phyloP scores from a whole-genome alignment of 495 filamentous ascomycete species.

The Coniosporium apollinis region DNA sequence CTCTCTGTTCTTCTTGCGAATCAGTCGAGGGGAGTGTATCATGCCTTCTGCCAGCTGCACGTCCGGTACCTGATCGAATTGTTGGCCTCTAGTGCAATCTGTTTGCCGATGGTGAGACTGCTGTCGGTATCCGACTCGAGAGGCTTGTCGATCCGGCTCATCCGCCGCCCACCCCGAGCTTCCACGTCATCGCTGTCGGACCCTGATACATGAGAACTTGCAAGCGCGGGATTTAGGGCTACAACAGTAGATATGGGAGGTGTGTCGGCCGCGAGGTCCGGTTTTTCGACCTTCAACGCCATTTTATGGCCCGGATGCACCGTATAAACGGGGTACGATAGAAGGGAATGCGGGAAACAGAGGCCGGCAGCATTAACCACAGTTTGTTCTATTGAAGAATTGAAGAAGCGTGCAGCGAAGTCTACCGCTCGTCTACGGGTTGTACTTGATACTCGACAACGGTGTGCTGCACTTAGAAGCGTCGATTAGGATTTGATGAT shows the following conservation, averaged over 20 bases:
- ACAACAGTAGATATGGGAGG: neutral
- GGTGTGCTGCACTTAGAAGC: too few species aligned
- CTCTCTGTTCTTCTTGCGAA: neutral
- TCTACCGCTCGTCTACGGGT: slow-evolving; percentile 3
- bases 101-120: slow-evolving; percentile 42
- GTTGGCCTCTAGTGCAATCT: slow-evolving; percentile 60
- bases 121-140: slow-evolving; percentile 24
- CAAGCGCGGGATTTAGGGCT: neutral
- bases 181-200: slow-evolving; percentile 13
- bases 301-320: slow-evolving; percentile 32
- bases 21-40: slow-evolving; percentile 6
- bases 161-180: slow-evolving; percentile 8
- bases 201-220: neutral
- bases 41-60: slow-evolving; percentile 78
- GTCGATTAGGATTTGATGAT: too few species aligned
- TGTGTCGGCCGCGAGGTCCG: neutral
- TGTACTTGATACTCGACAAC: too few species aligned
- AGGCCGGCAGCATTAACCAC: slow-evolving; percentile 30
- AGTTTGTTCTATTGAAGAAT: neutral
- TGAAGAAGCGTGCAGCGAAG: slow-evolving; percentile 5
- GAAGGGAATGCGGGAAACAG: slow-evolving; percentile 19
- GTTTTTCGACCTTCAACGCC: slow-evolving; percentile 24
- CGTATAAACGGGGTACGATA: slow-evolving; percentile 22
- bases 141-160: slow-evolving; percentile 17
- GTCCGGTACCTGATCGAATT: slow-evolving; percentile 76